phyloP scores from a whole-genome alignment of 2,329 filamentous ascomycete genomes.

The Beauveria sp. region DNA sequence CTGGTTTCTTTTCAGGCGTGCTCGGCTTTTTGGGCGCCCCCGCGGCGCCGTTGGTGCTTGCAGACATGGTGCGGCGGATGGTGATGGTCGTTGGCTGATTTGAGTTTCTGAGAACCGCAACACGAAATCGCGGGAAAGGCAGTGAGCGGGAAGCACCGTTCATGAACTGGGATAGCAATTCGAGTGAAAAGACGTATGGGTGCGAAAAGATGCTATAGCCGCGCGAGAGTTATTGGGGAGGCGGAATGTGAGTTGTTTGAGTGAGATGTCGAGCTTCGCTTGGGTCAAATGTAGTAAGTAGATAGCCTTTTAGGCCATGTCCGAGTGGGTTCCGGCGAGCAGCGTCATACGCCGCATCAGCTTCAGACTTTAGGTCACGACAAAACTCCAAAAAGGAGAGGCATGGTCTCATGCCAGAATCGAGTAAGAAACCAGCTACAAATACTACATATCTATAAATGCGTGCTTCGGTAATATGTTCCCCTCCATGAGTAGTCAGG shows the following conservation, averaged over 20 bases:
- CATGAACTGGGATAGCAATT: not conserved
- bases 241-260: not conserved
- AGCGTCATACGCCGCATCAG: constrained; percentile 1
- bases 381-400: too few relatives aligned
- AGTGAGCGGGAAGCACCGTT: not conserved
- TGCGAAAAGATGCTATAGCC: not conserved
- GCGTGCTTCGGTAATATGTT: too few relatives aligned
- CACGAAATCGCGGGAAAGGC: not conserved
- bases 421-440: not conserved
- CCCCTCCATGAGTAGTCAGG: not conserved
- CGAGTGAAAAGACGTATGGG: not conserved
- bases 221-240: not conserved
- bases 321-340: constrained; percentile 2
- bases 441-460: not conserved
- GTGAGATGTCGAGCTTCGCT: not conserved
- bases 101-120: not conserved
- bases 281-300: not conserved
- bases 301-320: not conserved
- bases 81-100: not conserved
- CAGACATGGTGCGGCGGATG: constrained; percentile 9
- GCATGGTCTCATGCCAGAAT: too few relatives aligned
- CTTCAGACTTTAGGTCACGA: not conserved
- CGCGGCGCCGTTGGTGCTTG: not conserved
- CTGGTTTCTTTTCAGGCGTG: constrained; percentile 32
- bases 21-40: not conserved